Evolutionary conservation across 352 stramenopile genomes (phyloP), one percentile per base, ranked within the genome.

Genomic region (Phytopythium boreale): DNA sequence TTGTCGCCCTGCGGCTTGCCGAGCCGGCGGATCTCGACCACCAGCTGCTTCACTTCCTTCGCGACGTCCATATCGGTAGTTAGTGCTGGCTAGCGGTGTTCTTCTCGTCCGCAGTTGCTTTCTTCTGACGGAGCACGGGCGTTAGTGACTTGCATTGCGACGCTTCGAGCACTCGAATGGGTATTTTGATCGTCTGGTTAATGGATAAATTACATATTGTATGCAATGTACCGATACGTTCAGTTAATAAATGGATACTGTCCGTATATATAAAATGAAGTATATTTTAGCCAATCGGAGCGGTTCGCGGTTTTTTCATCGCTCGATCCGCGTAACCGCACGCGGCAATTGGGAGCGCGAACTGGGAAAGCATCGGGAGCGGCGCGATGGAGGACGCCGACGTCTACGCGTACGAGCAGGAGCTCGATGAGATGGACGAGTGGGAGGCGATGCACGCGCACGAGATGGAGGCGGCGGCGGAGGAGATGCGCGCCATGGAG

Each of bases 361-460:
- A 43, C 37, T n/a, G 36, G 20, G 37, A 56, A 56, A 50, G 51
- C 49, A 29, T 22, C 12, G 46, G 20, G 52, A 43, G 53, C 53
- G 61, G 39, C 52, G 59, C 34, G 47, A 90, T 87, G 71, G 76
- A 75, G 64, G 84, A 91, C 72, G 79, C 85, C 14, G 81, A 91
- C 47, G 75, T 90, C 59, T 88, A 86, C 51, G 81, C 84, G 70
- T 90, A 83, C 67, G 82, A 95, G 72, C 75, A 90, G 66, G 85
- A 95, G 72, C 66, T 92, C 44, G 59, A 84, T 31, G 81, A 87
- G 64, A 70, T 79, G 63, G 85, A 95, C 52, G 87, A 97, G 68
- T 96, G 87, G 87, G 87, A 95, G 57, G 63, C 69, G n/a, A 90
- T 92, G 76, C 83, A 93, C 44, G 78, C 72, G 22, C 75, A 90